Evolutionary conservation across 352 stramenopile species (phyloP).

Genomic region (Labyrinthula sp.): DNA sequence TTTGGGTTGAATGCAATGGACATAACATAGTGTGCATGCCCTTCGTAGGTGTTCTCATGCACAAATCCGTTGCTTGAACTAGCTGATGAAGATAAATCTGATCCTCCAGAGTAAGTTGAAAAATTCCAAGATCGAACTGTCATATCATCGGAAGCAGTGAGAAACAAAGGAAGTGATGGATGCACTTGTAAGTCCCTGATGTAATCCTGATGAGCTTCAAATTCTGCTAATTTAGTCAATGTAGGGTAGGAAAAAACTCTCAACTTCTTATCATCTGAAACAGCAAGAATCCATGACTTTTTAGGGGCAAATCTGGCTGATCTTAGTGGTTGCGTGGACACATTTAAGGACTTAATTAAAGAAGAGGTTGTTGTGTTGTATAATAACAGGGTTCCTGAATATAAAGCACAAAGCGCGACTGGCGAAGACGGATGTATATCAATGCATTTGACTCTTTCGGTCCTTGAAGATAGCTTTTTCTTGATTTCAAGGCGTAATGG

Average conservation of each 20-base stretch:
- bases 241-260: slow-evolving; percentile 99
- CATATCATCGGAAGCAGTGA: slow-evolving; percentile 94
- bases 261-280: slow-evolving; percentile 60
- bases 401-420: slow-evolving; percentile 87
- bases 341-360: slow-evolving; percentile 90
- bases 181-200: slow-evolving; percentile 89
- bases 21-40: slow-evolving; percentile 97
- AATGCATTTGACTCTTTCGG: slow-evolving; percentile 92
- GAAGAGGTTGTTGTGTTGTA: slow-evolving; percentile 84
- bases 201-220: slow-evolving; percentile 92
- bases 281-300: slow-evolving; percentile 64
- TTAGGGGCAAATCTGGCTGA: slow-evolving; percentile 57
- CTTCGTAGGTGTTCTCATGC: too few species aligned
- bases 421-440: slow-evolving; percentile 90
- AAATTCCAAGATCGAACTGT: slow-evolving; percentile 98
- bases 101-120: slow-evolving; percentile 58
- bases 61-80: too few species aligned
- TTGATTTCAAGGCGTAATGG: slow-evolving; percentile 30
- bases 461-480: slow-evolving; percentile 38
- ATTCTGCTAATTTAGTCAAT: slow-evolving; percentile 52
- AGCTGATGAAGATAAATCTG: too few species aligned
- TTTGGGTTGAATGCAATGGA: slow-evolving; percentile 95
- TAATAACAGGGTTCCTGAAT: slow-evolving; percentile 92
- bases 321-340: slow-evolving; percentile 77
- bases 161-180: slow-evolving; percentile 78